Percentiles rank a stretch among this genome's conserved stretches.
Conservation (phyloP, 306 rosid species). For the Spatholobus suberectus region DNA sequence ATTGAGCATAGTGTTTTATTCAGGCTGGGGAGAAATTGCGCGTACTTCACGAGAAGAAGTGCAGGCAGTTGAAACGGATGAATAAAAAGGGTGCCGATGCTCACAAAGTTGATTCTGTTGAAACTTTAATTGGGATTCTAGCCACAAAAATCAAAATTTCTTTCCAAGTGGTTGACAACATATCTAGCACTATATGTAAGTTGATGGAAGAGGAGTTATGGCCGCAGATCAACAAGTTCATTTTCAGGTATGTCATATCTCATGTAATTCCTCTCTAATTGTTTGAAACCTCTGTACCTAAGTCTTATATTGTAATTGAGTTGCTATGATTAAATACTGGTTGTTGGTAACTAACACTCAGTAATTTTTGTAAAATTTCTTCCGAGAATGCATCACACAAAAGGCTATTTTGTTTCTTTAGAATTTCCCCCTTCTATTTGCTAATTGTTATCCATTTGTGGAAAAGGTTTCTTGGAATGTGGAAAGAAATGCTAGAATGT, state of each 20-base stretch:
- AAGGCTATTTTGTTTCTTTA: not conserved
- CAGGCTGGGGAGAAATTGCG: slow-evolving; percentile 74
- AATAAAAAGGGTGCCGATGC: slow-evolving; percentile 46
- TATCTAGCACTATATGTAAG: slow-evolving; percentile 58
- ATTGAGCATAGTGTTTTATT: not conserved
- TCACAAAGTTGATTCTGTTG: slow-evolving; percentile 48
- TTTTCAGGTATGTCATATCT: slow-evolving; percentile 41
- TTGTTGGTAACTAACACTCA: no score
- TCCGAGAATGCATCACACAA: not conserved
- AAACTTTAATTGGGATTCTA: slow-evolving; percentile 43
- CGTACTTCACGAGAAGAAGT: slow-evolving; percentile 58
- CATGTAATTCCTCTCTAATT: not conserved
- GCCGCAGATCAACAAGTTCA: slow-evolving; percentile 58
- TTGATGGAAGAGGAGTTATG: slow-evolving; percentile 71
- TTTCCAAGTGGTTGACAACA: slow-evolving; percentile 68
- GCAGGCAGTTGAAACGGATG: slow-evolving; percentile 57
- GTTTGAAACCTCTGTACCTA: not conserved
- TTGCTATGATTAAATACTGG: no score
- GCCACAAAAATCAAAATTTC: slow-evolving; percentile 61
- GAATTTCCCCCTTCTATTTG: not conserved
- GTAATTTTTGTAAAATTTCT: not conserved
- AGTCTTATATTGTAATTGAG: no score
- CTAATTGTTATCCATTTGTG: slow-evolving; percentile 28
- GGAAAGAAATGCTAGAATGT: slow-evolving; percentile 71
- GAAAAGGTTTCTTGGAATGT: slow-evolving; percentile 63